phyloP scores from a whole-genome alignment of 2,329 filamentous ascomycete genomes.

The Aspergillus melleus region DNA sequence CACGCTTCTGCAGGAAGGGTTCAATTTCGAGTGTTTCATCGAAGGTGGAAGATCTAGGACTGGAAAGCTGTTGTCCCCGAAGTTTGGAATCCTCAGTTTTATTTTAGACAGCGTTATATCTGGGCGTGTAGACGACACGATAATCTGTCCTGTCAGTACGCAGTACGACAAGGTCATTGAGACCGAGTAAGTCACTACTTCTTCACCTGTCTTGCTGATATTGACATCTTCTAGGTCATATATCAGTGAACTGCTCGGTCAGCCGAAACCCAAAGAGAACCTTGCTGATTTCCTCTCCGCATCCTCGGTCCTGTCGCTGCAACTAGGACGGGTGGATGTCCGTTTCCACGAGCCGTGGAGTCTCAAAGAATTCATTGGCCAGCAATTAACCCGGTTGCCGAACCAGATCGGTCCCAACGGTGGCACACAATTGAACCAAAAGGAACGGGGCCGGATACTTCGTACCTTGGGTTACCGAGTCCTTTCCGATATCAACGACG shows the following conservation, averaged over 20 bases:
- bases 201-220: background rate
- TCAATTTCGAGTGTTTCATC: slow-evolving; percentile 96
- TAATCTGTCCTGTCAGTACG: slow-evolving; percentile 93
- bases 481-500: slow-evolving; percentile 88
- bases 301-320: slow-evolving; percentile 83
- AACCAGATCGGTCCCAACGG: slow-evolving; percentile 36
- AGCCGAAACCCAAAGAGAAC: slow-evolving; percentile 95
- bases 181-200: slow-evolving; percentile 60
- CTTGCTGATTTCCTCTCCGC: slow-evolving; percentile 84
- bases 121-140: slow-evolving; percentile 82
- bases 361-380: slow-evolving; percentile 73
- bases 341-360: slow-evolving; percentile 98
- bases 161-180: slow-evolving; percentile 99
- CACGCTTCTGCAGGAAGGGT: slow-evolving; percentile 83
- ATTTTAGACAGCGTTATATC: slow-evolving; percentile 87
- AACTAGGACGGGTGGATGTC: slow-evolving; percentile 88
- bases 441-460: slow-evolving; percentile 69
- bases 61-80: slow-evolving; percentile 88
- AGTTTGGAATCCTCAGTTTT: slow-evolving; percentile 93
- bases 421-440: slow-evolving; percentile 46
- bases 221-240: slow-evolving; percentile 61
- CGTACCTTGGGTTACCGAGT: slow-evolving; percentile 90
- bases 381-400: slow-evolving; percentile 66
- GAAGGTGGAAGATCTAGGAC: slow-evolving; percentile 92
- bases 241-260: slow-evolving; percentile 86